phyloP scores from a whole-genome alignment of 108 stramenopile species.

The Mayamaea pseudoterrestris region DNA sequence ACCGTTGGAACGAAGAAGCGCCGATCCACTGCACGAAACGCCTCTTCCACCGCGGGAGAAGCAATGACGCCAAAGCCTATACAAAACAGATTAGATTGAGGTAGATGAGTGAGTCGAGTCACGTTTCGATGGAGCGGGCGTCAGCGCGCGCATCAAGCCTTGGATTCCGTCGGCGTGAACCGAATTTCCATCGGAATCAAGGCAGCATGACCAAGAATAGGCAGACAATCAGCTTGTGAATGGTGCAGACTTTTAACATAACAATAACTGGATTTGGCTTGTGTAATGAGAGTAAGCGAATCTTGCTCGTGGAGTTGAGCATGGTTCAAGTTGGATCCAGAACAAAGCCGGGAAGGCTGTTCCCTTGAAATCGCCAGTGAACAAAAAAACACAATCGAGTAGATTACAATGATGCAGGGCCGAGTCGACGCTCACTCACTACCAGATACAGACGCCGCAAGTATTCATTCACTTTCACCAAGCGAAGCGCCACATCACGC shows the following conservation, averaged over 20 bases:
- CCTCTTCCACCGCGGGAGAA: conserved; percentile 46
- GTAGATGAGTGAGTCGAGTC: not conserved
- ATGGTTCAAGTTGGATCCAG: too few relatives aligned
- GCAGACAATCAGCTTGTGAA: too few relatives aligned
- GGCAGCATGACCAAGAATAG: too few relatives aligned
- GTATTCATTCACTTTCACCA: not conserved
- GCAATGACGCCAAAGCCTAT: conserved; percentile 60
- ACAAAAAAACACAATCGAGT: too few relatives aligned
- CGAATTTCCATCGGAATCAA: not conserved
- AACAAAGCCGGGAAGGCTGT: not conserved
- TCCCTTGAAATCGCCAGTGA: not conserved
- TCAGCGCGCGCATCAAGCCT: not conserved
- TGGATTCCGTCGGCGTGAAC: not conserved
- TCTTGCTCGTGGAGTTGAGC: too few relatives aligned
- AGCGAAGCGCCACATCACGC: not conserved
- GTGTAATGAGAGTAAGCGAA: too few relatives aligned
- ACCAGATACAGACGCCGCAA: not conserved
- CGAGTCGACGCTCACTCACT: not conserved
- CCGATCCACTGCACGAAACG: conserved; percentile 72
- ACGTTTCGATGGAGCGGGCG: not conserved
- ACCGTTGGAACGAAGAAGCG: conserved; percentile 75
- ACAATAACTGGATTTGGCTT: too few relatives aligned
- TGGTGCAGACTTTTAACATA: too few relatives aligned
- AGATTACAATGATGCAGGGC: not conserved
- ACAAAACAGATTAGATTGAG: not conserved